phyloP scores from a whole-genome alignment of 805 yeast species.

The Starmerella sp. region DNA sequence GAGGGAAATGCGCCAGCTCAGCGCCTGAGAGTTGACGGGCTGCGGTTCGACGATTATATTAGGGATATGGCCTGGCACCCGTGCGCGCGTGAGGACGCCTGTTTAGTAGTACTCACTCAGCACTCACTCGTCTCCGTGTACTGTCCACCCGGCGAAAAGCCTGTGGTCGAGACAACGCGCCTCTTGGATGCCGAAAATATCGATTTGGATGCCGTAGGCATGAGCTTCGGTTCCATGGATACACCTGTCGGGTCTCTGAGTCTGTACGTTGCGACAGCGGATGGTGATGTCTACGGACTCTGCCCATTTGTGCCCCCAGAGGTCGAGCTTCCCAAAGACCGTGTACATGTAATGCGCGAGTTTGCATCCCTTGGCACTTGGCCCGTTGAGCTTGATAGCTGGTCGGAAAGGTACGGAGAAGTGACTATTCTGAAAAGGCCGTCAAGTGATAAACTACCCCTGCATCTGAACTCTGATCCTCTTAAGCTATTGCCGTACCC shows the following conservation, averaged over 20 bases:
- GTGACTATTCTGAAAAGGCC: conserved; percentile 7
- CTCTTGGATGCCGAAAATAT: conserved; percentile 3
- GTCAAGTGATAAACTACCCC: background rate
- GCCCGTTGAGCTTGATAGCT: conserved; percentile 26
- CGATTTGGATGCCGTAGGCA: conserved; percentile 29
- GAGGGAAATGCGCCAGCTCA: background rate
- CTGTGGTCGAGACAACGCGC: conserved; percentile 26
- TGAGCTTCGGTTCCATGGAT: conserved; percentile 36
- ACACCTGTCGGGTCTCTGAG: conserved; percentile 38
- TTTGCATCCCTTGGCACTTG: conserved; percentile 25
- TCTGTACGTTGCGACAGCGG: conserved; percentile 41
- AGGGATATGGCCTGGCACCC: conserved; percentile 38
- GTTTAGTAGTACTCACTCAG: conserved; percentile 34
- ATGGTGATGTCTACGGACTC: conserved; percentile 49
- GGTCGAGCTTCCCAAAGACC: conserved; percentile 29
- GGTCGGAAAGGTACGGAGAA: background rate
- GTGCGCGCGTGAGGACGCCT: conserved; percentile 35
- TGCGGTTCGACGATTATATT: conserved; percentile 20
- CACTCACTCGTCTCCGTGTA: conserved; percentile 21
- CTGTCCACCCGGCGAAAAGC: conserved; percentile 27
- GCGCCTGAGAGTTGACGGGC: background rate
- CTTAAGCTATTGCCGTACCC: conserved; percentile 46
- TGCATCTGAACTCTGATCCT: conserved; percentile 40
- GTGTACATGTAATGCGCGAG: background rate
- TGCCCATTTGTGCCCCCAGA: conserved; percentile 53